Evolutionary conservation across 345 rosid genomes (phyloP), one percentile per base, ranked within the genome.

Genomic region (Acer campestre): DNA sequence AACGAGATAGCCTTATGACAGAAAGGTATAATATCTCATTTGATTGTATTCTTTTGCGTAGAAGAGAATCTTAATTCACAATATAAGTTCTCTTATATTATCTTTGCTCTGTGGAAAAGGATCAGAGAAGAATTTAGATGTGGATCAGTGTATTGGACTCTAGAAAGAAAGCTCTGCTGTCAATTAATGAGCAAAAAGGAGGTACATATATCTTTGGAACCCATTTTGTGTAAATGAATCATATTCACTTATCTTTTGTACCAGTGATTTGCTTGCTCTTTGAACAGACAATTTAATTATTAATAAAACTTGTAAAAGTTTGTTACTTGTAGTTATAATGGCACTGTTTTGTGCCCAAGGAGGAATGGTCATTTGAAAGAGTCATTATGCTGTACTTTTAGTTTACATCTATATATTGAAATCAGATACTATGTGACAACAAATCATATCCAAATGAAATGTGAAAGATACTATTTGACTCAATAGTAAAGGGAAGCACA

Each of bases 111-210:
- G 74, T 74, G 75, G 61, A 55, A 78, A 80, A 95, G 97, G 85
- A 89, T 92, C 75, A 82, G 51, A 18, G 88, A 90, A 81, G 97
- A 95, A 85, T 79, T 95, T 68, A 84, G 73, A 72, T 77, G 58
- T 17, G 99, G 99, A 74, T 85, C 84, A 74, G 99, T 90, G 85
- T 95, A 90, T 69, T 95, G 98, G 99, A 83, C 89, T 75, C 78
- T 95, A 71, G 99, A 95, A 83, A 91, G 99, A 88, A 88, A 87
- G 85, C 96, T 93, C 38, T 93, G 99, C 78, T 79, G 77, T 81
- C 92, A 92, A 72, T 86, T 92, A 68, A 78, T 77, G 68, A 78
- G 70, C 68, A 82, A 84, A 80, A 73, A 82, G 10, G 83, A 84
- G 91, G 98, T 95, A 76, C 49, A 29, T 68, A 25, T 40, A 9